Percentiles rank a stretch among this genome's conserved stretches.
These are phyloP conservation scores for Sarcodon sp. DNA, from an alignment of 768 basidiomycete genomes.

Conservation along the genomic window DNA sequence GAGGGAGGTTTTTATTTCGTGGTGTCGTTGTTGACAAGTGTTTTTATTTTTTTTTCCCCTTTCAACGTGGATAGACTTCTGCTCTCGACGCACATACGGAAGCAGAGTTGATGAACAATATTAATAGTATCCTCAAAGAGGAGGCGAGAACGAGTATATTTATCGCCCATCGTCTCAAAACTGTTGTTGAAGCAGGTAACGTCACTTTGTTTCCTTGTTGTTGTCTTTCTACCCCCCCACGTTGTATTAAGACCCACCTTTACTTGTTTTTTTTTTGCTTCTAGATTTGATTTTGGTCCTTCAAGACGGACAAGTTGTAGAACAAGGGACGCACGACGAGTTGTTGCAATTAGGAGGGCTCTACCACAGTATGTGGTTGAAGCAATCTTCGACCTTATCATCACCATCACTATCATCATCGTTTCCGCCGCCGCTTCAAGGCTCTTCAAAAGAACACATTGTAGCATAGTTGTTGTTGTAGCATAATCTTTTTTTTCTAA, in stretches of 20 bases:
- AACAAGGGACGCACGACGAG: conserved; percentile 89
- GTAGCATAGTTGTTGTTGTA: no score
- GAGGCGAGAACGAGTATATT: conserved; percentile 88
- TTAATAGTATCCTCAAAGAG: conserved; percentile 66
- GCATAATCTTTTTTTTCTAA: no score
- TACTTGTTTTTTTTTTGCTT: background rate
- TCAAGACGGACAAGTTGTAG: conserved; percentile 79
- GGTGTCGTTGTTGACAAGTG: background rate
- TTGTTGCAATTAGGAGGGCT: conserved; percentile 58
- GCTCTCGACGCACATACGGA: conserved; percentile 95
- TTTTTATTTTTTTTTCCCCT: no score
- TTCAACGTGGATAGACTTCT: conserved; percentile 63
- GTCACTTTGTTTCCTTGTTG: conserved; percentile 9
- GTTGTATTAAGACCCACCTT: background rate
- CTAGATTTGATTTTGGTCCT: conserved; percentile 89
- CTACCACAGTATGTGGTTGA: conserved; percentile 74
- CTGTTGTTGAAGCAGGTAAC: conserved; percentile 78
- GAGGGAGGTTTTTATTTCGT: background rate
- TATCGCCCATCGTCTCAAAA: conserved; percentile 87
- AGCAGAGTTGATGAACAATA: conserved; percentile 87
- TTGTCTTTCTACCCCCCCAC: background rate
- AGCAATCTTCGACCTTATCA: conserved; percentile 35
- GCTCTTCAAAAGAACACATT: no score
- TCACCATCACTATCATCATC: background rate
- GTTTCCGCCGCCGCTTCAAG: background rate